Conservation (phyloP, 192 early-diverging fungal species). For the Linnemannia exigua region DNA sequence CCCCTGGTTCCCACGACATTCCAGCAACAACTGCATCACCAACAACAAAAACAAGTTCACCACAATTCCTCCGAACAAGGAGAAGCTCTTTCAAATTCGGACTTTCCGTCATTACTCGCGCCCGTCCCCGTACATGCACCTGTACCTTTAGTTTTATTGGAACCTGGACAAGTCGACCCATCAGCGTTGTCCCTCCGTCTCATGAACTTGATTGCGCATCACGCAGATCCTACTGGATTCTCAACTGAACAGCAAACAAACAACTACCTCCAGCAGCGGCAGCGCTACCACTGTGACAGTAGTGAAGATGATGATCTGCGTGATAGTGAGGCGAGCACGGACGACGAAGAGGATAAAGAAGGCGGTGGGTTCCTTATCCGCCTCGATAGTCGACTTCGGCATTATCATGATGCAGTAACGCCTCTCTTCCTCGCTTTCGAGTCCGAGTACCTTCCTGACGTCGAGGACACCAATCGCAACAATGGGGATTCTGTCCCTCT, state of each 20-base stretch:
- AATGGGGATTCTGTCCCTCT: too few species aligned
- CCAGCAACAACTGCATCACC: too few species aligned
- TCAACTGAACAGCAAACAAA: background rate
- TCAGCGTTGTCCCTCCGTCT: conserved; percentile 22
- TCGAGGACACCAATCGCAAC: background rate
- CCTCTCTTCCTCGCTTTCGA: background rate
- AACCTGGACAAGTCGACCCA: conserved; percentile 19
- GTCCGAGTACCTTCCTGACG: background rate
- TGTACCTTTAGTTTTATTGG: background rate
- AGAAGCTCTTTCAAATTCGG: background rate
- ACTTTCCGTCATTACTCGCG: background rate
- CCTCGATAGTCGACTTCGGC: background rate
- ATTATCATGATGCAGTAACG: background rate
- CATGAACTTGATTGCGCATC: conserved; percentile 14
- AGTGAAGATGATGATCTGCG: background rate
- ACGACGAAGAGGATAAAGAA: background rate
- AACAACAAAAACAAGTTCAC: background rate
- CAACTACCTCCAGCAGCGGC: background rate
- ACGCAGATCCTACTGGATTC: background rate
- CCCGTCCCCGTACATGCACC: background rate
- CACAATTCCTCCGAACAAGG: background rate
- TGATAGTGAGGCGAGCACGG: background rate
- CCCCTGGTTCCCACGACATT: conserved; percentile 4
- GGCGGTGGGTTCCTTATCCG: background rate
- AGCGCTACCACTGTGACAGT: too few species aligned